phyloP scores from a whole-genome alignment of 2,329 filamentous ascomycete genomes.

The Pseudogymnoascus sp. region DNA sequence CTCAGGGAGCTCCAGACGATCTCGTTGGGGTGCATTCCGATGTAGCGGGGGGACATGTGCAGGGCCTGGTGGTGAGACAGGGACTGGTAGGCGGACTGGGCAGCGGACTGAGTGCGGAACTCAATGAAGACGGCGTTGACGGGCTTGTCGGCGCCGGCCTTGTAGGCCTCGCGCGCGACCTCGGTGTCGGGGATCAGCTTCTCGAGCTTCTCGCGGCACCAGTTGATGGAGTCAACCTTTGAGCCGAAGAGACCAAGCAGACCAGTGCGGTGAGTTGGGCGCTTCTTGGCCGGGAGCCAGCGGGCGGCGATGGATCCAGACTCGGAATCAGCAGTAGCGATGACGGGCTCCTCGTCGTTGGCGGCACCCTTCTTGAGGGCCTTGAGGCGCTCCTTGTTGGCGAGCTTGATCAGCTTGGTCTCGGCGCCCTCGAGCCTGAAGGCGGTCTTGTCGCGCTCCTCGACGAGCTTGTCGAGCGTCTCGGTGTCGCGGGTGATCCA shows the following conservation, averaged over 20 bases:
- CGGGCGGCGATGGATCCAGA: constrained; percentile 63
- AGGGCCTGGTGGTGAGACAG: constrained; percentile 79
- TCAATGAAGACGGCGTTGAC: constrained; percentile 83
- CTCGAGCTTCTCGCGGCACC: constrained; percentile 70
- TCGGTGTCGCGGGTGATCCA: constrained; percentile 76
- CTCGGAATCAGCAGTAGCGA: constrained; percentile 52
- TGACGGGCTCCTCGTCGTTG: constrained; percentile 33
- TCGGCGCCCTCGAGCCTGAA: constrained; percentile 80
- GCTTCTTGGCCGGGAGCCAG: constrained; percentile 64
- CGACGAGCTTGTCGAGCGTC: constrained; percentile 70
- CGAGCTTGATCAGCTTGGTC: constrained; percentile 71
- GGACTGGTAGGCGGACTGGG: constrained; percentile 79
- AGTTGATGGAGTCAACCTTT: constrained; percentile 92
- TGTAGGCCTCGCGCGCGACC: constrained; percentile 58
- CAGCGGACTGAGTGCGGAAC: constrained; percentile 72
- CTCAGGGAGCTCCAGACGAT: constrained; percentile 81
- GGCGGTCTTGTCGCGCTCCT: constrained; percentile 71
- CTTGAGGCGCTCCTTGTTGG: constrained; percentile 65
- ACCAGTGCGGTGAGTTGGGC: constrained; percentile 68
- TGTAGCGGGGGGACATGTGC: constrained; percentile 78
- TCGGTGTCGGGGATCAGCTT: constrained; percentile 66
- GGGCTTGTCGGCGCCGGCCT: constrained; percentile 53
- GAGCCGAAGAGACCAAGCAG: constrained; percentile 64
- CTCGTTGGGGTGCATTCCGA: constrained; percentile 73
- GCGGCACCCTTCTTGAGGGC: constrained; percentile 49